phyloP scores from a whole-genome alignment of 306 rosid genomes.

The Medicago lupulina region DNA sequence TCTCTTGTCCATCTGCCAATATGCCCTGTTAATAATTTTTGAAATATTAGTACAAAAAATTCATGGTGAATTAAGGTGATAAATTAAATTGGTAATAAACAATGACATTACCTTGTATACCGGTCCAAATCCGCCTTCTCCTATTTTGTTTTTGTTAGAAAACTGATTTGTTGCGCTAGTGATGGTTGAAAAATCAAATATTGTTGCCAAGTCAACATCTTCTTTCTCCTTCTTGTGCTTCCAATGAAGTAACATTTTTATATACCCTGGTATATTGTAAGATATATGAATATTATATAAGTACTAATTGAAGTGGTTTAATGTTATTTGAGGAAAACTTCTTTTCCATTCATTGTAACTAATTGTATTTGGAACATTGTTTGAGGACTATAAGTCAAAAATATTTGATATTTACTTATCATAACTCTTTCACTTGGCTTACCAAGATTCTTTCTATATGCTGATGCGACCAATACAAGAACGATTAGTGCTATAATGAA shows the following conservation, averaged over 20 bases:
- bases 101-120: background rate
- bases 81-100: background rate
- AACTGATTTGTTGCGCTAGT: background rate
- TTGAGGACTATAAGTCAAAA: background rate
- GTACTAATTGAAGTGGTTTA: background rate
- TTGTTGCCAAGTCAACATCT: background rate
- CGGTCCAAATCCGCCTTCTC: background rate
- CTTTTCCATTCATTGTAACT: background rate
- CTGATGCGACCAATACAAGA: background rate
- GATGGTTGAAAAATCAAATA: background rate
- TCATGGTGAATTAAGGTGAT: background rate
- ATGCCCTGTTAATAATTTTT: background rate
- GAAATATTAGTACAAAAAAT: background rate
- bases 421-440: background rate
- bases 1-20: background rate
- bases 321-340: background rate
- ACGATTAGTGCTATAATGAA: background rate
- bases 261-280: background rate
- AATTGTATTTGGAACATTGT: background rate
- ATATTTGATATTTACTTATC: background rate
- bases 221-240: background rate
- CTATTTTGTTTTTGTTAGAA: background rate
- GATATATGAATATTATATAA: background rate
- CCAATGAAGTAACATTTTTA: background rate
- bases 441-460: background rate